phyloP scores from a whole-genome alignment of 2,329 filamentous ascomycete species.

The Hawksworthiomyces lignivorus region DNA sequence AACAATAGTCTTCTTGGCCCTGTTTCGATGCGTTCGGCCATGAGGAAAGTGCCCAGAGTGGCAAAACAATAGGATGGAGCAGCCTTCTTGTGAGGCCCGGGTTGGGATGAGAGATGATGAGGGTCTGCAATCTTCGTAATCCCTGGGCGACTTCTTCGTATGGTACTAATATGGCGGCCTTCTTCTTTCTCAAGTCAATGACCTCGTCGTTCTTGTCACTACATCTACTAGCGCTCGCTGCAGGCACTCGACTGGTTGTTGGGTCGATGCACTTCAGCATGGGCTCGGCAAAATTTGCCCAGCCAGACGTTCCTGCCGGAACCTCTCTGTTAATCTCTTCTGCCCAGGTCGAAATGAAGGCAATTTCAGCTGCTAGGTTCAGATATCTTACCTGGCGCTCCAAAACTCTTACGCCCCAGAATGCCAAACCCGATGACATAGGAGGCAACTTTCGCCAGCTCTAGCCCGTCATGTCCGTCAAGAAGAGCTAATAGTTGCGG shows the following conservation, averaged over 20 bases:
- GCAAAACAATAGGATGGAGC: conserved; percentile 48
- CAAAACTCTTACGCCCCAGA: conserved; percentile 53
- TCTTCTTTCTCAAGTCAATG: conserved; percentile 36
- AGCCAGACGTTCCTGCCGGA: conserved; percentile 49
- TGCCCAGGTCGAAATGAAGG: no score
- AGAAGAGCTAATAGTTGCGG: conserved; percentile 55
- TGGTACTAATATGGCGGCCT: conserved; percentile 33
- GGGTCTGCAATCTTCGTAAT: conserved; percentile 45
- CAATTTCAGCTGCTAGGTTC: no score
- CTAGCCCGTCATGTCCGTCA: conserved; percentile 50
- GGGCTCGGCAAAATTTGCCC: conserved; percentile 54
- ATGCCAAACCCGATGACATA: conserved; percentile 61
- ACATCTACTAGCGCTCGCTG: conserved; percentile 4
- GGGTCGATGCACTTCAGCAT: conserved; percentile 46
- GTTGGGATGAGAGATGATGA: conserved; percentile 58
- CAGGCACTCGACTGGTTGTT: conserved; percentile 14
- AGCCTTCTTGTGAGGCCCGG: conserved; percentile 57
- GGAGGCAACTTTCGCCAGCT: conserved; percentile 50
- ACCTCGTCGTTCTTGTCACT: conserved; percentile 34
- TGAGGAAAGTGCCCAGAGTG: conserved; percentile 56
- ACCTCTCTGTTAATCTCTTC: no score
- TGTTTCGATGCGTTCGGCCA: conserved; percentile 30
- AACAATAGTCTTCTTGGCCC: conserved; percentile 32
- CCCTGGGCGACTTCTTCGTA: conserved; percentile 40
- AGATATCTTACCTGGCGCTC: conserved; percentile 55